phyloP scores from a whole-genome alignment of 2,329 filamentous ascomycete genomes.

The Teratosphaeria viscida region DNA sequence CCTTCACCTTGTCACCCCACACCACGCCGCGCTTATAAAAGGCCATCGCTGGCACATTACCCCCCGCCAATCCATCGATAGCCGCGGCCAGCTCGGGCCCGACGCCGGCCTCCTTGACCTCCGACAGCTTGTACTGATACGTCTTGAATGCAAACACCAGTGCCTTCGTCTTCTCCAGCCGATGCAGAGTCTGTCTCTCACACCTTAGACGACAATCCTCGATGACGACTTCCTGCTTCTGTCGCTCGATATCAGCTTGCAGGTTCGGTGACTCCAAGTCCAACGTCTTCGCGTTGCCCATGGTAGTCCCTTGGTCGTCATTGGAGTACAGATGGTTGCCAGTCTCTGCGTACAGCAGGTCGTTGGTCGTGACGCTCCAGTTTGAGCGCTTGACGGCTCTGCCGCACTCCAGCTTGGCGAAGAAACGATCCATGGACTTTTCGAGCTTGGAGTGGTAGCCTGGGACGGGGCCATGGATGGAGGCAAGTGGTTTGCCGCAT shows the following conservation, averaged over 20 bases:
- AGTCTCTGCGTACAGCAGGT: conserved; percentile 29
- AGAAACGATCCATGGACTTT: conserved; percentile 52
- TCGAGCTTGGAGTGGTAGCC: conserved; percentile 47
- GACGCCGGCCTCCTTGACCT: conserved; percentile 49
- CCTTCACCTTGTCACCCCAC: conserved; percentile 47
- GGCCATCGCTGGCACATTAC: conserved; percentile 47
- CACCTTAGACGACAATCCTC: conserved; percentile 40
- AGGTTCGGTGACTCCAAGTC: conserved; percentile 2
- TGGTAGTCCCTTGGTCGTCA: conserved; percentile 15
- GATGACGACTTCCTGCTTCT: conserved; percentile 25
- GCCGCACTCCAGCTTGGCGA: conserved; percentile 43
- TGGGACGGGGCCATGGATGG: conserved; percentile 51
- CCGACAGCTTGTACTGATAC: conserved; percentile 46
- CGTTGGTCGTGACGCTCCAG: conserved; percentile 38
- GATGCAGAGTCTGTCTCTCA: conserved; percentile 53
- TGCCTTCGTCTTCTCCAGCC: conserved; percentile 43
- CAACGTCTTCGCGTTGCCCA: conserved; percentile 7
- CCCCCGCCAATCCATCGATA: conserved; percentile 48
- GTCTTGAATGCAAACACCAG: conserved; percentile 55
- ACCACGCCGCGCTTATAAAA: conserved; percentile 48
- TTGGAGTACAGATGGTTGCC: conserved; percentile 34
- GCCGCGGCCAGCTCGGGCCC: conserved; percentile 42
- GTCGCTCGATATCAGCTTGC: conserved; percentile 19
- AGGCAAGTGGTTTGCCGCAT: conserved; percentile 40
- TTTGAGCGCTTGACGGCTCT: conserved; percentile 47